Evolutionary conservation across 495 filamentous ascomycete genomes (phyloP), one percentile per base, ranked within the genome.

Genomic region (Hypoxylon fragiforme): DNA sequence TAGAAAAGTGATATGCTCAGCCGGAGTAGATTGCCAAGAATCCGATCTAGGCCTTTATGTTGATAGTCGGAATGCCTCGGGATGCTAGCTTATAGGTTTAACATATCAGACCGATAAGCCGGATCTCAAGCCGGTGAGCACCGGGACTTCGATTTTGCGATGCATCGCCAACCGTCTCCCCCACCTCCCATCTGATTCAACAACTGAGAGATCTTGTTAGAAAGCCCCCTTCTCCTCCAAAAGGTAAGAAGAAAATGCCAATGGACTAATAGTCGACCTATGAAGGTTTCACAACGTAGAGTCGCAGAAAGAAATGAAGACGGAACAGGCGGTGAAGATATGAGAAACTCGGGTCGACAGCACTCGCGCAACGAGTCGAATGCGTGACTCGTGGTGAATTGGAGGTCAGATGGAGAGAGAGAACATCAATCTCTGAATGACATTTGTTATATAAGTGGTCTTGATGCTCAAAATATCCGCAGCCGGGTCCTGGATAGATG

Each of bases 291-390:
- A n/a, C n/a, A n/a, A n/a, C n/a, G n/a, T n/a, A n/a, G n/a, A n/a
- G n/a, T n/a, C n/a, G n/a, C n/a, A n/a, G n/a, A n/a, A n/a, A n/a
- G n/a, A n/a, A n/a, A n/a, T n/a, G 28, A 46, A 16, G 30, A 42
- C 12, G 41, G 16, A n/a, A 28, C 20, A 36, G n/a, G 50, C 50
- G 44, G 45, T 50, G 40, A 42, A 18, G n/a, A 21, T n/a, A 28
- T 30, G 11, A 39, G 9, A 7, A 2, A 21, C 20, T 15, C 13
- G 12, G 12, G 13, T 40, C 38, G n/a, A 32, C 16, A 11, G 16
- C 15, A 32, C 34, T 24, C 26, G 12, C 21, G 26, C n/a, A 38
- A 12, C 16, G 16, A 47, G 26, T 47, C n/a, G 19, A 15, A 31
- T 1, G 5, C 12, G 15, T 13, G 24, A 42, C 7, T 24, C 21